Evolutionary conservation across 148 eudicot genomes (phyloP).

Genomic region (Camellia granthamiana): DNA sequence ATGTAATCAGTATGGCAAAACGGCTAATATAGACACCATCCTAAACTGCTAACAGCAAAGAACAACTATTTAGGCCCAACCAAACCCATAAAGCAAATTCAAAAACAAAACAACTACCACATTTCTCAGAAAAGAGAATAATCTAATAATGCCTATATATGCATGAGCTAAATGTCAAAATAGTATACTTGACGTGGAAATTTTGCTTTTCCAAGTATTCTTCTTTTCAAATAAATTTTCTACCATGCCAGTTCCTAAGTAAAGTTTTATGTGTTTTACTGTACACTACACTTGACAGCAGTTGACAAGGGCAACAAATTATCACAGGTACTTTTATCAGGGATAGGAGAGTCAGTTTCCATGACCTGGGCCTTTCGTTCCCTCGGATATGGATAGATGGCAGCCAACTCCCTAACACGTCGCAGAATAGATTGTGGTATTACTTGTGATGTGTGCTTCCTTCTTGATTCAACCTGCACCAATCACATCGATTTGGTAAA

Average conservation of each 20-base stretch:
- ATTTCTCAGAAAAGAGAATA: background rate
- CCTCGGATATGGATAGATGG: constrained; percentile 19
- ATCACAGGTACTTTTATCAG: constrained; percentile 4
- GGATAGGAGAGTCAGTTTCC: background rate
- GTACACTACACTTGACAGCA: constrained; percentile 21
- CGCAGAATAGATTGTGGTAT: constrained; percentile 22
- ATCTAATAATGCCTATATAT: background rate
- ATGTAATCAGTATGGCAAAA: background rate
- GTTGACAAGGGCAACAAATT: constrained; percentile 12
- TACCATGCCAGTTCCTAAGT: background rate
- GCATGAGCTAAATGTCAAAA: background rate
- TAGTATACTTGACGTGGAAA: background rate
- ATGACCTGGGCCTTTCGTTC: constrained; percentile 9
- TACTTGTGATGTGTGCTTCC: constrained; percentile 14
- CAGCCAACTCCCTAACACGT: constrained; percentile 27
- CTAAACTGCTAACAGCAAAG: background rate
- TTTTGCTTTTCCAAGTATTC: background rate
- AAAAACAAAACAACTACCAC: background rate
- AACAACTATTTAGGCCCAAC: background rate
- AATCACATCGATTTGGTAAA: background rate
- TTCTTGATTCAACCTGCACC: constrained; percentile 20
- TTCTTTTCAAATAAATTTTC: background rate
- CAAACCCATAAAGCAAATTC: background rate
- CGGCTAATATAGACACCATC: background rate
- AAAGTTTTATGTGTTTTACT: background rate